Evolutionary conservation across 208 protist genomes (phyloP), one percentile per base, ranked within the genome.

Genomic region (Acanthamoeba rhysodes): DNA sequence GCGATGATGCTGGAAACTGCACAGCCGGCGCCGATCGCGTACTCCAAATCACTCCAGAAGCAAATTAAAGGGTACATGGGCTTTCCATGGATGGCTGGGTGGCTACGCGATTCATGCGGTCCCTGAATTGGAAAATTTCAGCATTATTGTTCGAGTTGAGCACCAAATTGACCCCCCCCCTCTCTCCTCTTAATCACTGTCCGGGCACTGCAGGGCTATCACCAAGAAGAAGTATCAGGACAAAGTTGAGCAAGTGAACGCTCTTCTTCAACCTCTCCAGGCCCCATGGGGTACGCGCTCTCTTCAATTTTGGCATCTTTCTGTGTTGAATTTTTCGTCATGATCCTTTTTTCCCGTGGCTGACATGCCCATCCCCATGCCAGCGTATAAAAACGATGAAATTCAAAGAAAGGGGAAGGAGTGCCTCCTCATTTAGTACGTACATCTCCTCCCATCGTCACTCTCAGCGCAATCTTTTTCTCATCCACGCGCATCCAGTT

Each of bases 151-250:
- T 24, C 18, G 20, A 59, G 18, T 66, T 66, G 2, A 27, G 7
- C 9, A n/a, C 22, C 9, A 18, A 18, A 20, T 12, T 12, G 9
- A 66, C 41, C 41, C 4, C 41, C 41, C 7, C 7, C 6, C 20
- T 2, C 59, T 24, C n/a, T 66, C 59, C 18, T 29, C 59, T 1
- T 66, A 66, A 66, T 66, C 18, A 66, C 24, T 24, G 8, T 24
- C 4, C 22, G 22, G 12, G 18, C 70, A 24, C 32, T 59, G n/a
- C 20, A 88, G 80, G 27, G 80, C 80, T 14, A 16, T 64, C 29
- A 88, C 80, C 32, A 88, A 88, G 80, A 88, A 88, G 34, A 88
- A 88, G 29, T 88, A 88, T n/a, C 80, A 48, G 29, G 80, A 88
- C 22, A 88, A 88, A 37, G 55, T 88, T 16, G 80, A 88, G 27